phyloP scores from a whole-genome alignment of 2,329 filamentous ascomycete genomes.

The Intubia oerlemansii region DNA sequence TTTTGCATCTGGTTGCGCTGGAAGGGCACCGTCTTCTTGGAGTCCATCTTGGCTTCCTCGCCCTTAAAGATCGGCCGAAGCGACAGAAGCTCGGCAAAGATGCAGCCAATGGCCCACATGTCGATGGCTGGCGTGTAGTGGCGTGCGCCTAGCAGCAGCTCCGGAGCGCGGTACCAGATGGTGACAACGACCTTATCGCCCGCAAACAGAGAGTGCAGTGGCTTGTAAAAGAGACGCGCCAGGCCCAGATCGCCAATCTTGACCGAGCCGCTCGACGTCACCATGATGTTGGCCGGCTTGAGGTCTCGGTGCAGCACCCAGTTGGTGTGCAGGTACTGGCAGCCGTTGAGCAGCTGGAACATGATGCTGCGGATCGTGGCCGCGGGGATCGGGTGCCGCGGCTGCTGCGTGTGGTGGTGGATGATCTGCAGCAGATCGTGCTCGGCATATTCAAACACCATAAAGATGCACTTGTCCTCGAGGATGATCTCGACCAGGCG shows the following conservation, averaged over 20 bases:
- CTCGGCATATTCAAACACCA: slow-evolving; percentile 98
- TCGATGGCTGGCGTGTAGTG: slow-evolving; percentile 97
- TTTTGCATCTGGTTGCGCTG: slow-evolving; percentile 98
- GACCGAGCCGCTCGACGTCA: slow-evolving; percentile 73
- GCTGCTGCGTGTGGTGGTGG: slow-evolving; percentile 84
- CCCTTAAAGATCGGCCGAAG: slow-evolving; percentile 93
- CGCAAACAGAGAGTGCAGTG: slow-evolving; percentile 71
- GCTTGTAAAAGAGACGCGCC: slow-evolving; percentile 83
- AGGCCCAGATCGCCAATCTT: slow-evolving; percentile 90
- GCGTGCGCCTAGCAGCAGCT: slow-evolving; percentile 75
- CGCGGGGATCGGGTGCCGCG: slow-evolving; percentile 67
- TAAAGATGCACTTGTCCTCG: slow-evolving; percentile 97
- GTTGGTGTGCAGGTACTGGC: slow-evolving; percentile 85
- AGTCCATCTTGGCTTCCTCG: slow-evolving; percentile 97
- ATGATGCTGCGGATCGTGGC: slow-evolving; percentile 82
- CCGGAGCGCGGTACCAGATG: slow-evolving; percentile 95
- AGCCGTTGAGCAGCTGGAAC: slow-evolving; percentile 85
- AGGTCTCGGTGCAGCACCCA: slow-evolving; percentile 96
- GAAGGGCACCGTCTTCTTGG: slow-evolving; percentile 91
- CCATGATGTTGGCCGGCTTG: slow-evolving; percentile 98
- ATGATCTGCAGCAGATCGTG: slow-evolving; percentile 96
- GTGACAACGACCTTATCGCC: slow-evolving; percentile 98
- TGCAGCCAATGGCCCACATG: slow-evolving; percentile 94
- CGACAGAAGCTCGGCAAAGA: slow-evolving; percentile 84
- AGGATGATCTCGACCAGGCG: slow-evolving; percentile 86